Evolutionary conservation across 2,329 filamentous ascomycete genomes (phyloP).

Genomic region (Penicillium sp.): DNA sequence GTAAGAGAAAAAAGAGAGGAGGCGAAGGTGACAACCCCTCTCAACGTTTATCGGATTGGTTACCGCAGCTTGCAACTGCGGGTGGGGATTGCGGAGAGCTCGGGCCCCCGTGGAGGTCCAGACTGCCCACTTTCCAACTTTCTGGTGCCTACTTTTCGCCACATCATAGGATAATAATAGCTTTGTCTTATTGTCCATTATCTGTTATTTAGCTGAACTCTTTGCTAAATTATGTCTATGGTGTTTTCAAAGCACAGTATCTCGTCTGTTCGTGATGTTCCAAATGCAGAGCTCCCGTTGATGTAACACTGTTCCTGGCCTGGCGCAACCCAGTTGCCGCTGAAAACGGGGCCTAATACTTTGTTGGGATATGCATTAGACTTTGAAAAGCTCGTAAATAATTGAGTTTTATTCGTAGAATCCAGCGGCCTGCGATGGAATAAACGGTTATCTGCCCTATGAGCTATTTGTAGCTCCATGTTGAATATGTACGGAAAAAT

Average conservation of each 20-base stretch:
- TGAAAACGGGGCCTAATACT: not conserved
- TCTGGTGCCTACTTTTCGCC: constrained; percentile 3
- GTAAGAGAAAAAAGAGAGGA: constrained; percentile 7
- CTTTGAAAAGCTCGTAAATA: not conserved
- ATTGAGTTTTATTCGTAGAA: not conserved
- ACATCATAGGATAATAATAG: not conserved
- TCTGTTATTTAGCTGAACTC: not conserved
- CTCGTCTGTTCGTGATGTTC: not conserved
- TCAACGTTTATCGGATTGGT: constrained; percentile 9
- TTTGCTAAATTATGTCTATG: not conserved
- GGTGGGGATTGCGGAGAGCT: constrained; percentile 19
- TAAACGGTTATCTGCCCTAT: not conserved
- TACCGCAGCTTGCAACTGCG: constrained; percentile 1
- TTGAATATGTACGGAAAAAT: not conserved
- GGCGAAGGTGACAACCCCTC: constrained; percentile 4
- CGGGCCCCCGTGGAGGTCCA: constrained; percentile 13
- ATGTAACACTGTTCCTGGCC: constrained; percentile 1
- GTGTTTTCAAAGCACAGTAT: too few species aligned
- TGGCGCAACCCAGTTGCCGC: not conserved
- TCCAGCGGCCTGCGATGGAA: not conserved
- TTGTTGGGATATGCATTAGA: too few species aligned
- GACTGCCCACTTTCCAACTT: constrained; percentile 5
- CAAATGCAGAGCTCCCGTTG: not conserved
- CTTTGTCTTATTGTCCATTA: not conserved
- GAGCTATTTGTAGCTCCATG: not conserved